Conservation (phyloP, 208 protist genomes). For the Crithidia sp. region DNA sequence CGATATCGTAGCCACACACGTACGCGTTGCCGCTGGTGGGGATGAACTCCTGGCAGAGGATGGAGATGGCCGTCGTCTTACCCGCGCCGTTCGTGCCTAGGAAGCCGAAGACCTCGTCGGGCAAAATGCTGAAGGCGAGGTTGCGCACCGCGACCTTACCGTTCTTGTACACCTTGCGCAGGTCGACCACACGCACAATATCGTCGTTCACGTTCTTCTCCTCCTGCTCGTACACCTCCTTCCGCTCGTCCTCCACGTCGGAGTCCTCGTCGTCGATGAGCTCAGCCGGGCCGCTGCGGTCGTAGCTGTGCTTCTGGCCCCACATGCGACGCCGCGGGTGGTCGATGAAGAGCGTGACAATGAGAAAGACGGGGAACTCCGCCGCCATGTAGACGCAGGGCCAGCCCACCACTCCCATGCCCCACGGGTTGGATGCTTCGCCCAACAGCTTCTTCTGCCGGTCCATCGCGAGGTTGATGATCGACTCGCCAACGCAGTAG, state of each 20-base stretch:
- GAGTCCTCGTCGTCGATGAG: conserved; percentile 47
- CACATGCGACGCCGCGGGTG: conserved; percentile 57
- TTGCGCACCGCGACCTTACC: conserved; percentile 76
- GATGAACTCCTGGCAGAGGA: conserved; percentile 79
- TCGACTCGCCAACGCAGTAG: conserved; percentile 82
- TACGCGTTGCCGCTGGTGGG: conserved; percentile 68
- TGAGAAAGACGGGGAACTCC: conserved; percentile 58
- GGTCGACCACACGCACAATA: conserved; percentile 65
- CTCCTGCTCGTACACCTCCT: conserved; percentile 54
- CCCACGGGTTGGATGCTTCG: conserved; percentile 31
- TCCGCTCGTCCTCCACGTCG: conserved; percentile 51
- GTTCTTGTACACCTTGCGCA: conserved; percentile 72
- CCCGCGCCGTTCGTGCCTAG: conserved; percentile 91
- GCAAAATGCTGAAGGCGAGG: conserved; percentile 68
- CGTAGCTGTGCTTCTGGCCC: conserved; percentile 28
- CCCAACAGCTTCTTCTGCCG: conserved; percentile 32
- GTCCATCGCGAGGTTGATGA: conserved; percentile 65
- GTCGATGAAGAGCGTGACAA: conserved; percentile 71
- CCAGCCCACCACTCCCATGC: conserved; percentile 49
- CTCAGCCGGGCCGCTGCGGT: conserved; percentile 34
- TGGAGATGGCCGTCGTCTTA: conserved; percentile 88
- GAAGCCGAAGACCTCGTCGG: conserved; percentile 86
- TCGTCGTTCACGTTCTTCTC: conserved; percentile 31
- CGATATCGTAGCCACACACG: conserved; percentile 72
- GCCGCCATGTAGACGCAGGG: conserved; percentile 66